Conservation (phyloP, 2,329 filamentous ascomycete genomes). For the Aspergillus phoenicis region DNA sequence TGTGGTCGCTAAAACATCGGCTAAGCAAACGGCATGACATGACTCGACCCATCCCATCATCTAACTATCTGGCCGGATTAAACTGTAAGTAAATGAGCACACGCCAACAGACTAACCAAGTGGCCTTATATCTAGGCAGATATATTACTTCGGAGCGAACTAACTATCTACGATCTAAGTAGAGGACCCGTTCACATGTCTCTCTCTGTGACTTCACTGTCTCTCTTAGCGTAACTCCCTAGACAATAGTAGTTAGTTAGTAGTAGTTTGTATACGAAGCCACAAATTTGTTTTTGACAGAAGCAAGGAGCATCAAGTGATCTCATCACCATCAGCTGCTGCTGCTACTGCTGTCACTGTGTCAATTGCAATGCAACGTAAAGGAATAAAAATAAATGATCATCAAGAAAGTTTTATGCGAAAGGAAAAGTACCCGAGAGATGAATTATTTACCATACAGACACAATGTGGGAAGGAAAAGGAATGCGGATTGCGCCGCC, state of each 20-base stretch:
- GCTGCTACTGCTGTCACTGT: neutral
- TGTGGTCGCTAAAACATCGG: constrained; percentile 1
- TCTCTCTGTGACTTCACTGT: neutral
- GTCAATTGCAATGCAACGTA: too few species aligned
- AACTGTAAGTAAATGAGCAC: neutral
- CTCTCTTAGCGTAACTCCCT: too few species aligned
- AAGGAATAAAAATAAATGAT: constrained; percentile 6
- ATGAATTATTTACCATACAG: too few species aligned
- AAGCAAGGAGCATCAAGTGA: constrained; percentile 16
- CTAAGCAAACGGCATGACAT: constrained; percentile 5
- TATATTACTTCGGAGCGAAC: neutral
- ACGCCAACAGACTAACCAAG: too few species aligned
- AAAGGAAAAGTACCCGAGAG: too few species aligned
- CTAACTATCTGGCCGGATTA: too few species aligned
- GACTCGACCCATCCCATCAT: neutral
- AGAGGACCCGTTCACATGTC: neutral
- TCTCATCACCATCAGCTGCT: constrained; percentile 7
- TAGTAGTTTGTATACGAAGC: too few species aligned
- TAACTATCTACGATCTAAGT: neutral
- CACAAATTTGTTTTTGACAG: neutral
- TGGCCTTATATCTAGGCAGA: neutral
- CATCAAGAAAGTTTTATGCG: neutral
- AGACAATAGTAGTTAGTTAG: too few species aligned
- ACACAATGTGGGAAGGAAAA: constrained; percentile 7
- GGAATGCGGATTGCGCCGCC: neutral